Conservation (phyloP, 257 asterid species). For the Hygrophila difformis region DNA sequence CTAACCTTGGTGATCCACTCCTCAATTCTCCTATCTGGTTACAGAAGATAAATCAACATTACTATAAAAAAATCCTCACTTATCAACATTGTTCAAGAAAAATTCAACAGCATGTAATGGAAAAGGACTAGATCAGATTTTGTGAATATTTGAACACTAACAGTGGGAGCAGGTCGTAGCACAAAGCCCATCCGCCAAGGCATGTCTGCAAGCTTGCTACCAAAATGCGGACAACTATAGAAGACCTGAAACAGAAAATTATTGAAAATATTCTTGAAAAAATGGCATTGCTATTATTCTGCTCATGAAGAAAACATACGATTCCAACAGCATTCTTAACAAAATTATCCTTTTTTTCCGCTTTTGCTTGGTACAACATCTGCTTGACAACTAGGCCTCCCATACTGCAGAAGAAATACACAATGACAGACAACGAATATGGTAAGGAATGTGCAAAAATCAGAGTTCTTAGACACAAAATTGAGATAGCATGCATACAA, state of each 20-base stretch:
- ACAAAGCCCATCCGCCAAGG: conserved; percentile 99
- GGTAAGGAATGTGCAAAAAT: conserved; percentile 9
- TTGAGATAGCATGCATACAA: neutral
- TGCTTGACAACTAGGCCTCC: conserved; percentile 99
- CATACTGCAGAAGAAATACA: conserved; percentile 56
- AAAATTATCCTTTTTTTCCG: conserved; percentile 66
- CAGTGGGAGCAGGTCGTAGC: conserved; percentile 97
- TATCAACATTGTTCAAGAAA: conserved; percentile 8
- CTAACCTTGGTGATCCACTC: conserved; percentile 95
- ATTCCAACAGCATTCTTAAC: conserved; percentile 82
- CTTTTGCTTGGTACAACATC: conserved; percentile 81
- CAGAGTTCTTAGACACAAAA: conserved; percentile 1
- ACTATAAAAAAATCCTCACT: conserved; percentile 7
- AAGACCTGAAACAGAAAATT: conserved; percentile 52
- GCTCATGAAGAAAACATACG: conserved; percentile 38
- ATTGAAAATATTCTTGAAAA: neutral
- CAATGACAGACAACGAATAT: conserved; percentile 9
- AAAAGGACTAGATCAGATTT: neutral
- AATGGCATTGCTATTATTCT: neutral
- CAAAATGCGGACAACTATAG: conserved; percentile 98
- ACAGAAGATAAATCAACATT: conserved; percentile 19
- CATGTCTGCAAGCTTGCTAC: conserved; percentile 99
- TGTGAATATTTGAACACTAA: conserved; percentile 30
- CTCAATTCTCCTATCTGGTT: conserved; percentile 88
- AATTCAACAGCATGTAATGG: conserved; percentile 9